Percentiles rank a stretch among this genome's conserved stretches.
phyloP scores from a whole-genome alignment of 1,284 basidiomycete genomes.

The Paramarasmius palmivorus region DNA sequence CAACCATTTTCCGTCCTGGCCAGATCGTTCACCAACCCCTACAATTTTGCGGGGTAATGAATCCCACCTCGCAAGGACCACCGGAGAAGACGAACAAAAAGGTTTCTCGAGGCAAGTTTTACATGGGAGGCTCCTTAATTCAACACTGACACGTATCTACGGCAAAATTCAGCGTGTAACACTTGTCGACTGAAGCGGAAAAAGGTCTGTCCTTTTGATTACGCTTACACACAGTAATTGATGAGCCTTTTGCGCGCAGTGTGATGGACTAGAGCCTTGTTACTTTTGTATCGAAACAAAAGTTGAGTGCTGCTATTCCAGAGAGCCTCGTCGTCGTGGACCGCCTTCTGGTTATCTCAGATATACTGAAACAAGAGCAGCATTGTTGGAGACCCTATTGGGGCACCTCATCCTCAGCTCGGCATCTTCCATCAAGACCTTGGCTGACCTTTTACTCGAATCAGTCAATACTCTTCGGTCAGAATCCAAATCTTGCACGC shows the following conservation, averaged over 20 bases:
- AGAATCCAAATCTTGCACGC: conserved; percentile 24
- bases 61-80: too few species aligned
- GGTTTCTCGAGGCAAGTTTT: conserved; percentile 27
- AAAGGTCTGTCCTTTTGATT: conserved; percentile 17
- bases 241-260: conserved; percentile 13
- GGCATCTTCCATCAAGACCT: neutral
- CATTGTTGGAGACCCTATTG: conserved; percentile 27
- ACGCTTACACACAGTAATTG: neutral
- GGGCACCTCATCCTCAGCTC: conserved; percentile 21
- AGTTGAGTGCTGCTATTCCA: conserved; percentile 28
- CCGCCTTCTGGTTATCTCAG: conserved; percentile 29
- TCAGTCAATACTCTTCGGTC: conserved; percentile 15
- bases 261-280: conserved; percentile 29
- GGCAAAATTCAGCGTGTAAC: conserved; percentile 26
- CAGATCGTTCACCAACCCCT: too few species aligned
- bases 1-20: too few species aligned
- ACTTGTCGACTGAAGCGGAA: conserved; percentile 31
- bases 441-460: conserved; percentile 16
- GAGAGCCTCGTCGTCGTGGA: conserved; percentile 27
- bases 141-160: neutral
- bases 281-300: conserved; percentile 27
- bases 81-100: conserved; percentile 26
- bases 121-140: neutral
- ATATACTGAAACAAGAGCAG: conserved; percentile 27
- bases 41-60: too few species aligned